phyloP scores from a whole-genome alignment of 1,284 basidiomycete species.

The Cutaneotrichosporon sp. region DNA sequence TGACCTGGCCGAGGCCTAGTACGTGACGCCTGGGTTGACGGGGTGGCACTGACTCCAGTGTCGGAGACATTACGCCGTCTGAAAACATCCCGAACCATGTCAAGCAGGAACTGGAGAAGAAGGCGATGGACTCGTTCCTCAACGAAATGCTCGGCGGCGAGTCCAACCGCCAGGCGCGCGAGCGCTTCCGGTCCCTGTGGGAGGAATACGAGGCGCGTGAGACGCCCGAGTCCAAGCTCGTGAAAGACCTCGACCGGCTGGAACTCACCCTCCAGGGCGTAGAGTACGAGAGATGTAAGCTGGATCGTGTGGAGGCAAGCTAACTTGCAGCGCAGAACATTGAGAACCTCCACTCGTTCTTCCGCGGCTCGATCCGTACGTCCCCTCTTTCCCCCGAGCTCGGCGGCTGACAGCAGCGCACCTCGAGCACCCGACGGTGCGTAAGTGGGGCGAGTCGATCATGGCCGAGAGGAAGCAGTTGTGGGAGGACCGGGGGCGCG shows the following conservation, averaged over 20 bases:
- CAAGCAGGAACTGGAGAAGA: conserved; percentile 62
- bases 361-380: conserved; percentile 44
- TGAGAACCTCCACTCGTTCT: conserved; percentile 42
- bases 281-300: conserved; percentile 53
- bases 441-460: conserved; percentile 66
- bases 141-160: conserved; percentile 79
- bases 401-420: conserved; percentile 23
- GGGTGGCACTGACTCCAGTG: conserved; percentile 49
- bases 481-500: conserved; percentile 38
- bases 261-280: conserved; percentile 73
- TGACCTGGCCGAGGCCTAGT: conserved; percentile 91
- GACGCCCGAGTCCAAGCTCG: conserved; percentile 78
- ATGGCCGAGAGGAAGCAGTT: conserved; percentile 53
- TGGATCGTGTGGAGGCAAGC: not conserved
- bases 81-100: conserved; percentile 78
- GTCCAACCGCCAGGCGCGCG: conserved; percentile 59
- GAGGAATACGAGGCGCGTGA: conserved; percentile 85
- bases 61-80: conserved; percentile 88
- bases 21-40: conserved; percentile 7
- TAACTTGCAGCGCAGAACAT: conserved; percentile 40
- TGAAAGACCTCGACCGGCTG: conserved; percentile 90
- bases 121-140: conserved; percentile 86
- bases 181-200: conserved; percentile 74
- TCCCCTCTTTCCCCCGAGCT: not conserved
- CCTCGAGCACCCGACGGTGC: conserved; percentile 69